Percentiles rank a stretch among this genome's conserved stretches.
Conservation (phyloP, 2,329 filamentous ascomycete species). For the Hypomyces perniciosus region DNA sequence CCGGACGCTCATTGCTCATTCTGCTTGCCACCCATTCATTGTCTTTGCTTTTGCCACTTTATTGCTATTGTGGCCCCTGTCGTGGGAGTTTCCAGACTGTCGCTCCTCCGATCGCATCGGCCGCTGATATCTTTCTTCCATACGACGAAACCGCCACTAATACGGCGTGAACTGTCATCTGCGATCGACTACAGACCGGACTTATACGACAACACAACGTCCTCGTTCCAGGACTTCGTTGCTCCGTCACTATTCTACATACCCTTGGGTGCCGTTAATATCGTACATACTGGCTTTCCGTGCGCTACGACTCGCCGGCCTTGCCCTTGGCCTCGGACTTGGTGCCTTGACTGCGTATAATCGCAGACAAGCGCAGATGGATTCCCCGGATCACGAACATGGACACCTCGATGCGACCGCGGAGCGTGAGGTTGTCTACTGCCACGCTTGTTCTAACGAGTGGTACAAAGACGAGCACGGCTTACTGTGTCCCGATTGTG, state of each 20-base stretch:
- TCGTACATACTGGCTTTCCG: slow-evolving; percentile 49
- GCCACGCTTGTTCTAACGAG: slow-evolving; percentile 73
- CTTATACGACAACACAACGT: background rate
- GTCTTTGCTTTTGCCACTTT: background rate
- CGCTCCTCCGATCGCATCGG: background rate
- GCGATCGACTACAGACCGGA: background rate
- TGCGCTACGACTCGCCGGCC: slow-evolving; percentile 47
- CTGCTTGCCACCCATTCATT: background rate
- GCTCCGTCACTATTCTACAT: background rate
- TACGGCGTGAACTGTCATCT: too few species aligned
- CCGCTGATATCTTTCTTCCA: background rate
- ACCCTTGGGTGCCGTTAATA: slow-evolving; percentile 8
- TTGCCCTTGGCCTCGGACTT: slow-evolving; percentile 53
- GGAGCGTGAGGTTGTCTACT: slow-evolving; percentile 71
- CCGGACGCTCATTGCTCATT: background rate
- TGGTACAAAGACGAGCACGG: slow-evolving; percentile 70
- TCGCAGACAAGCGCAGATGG: slow-evolving; percentile 40
- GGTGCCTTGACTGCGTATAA: slow-evolving; percentile 51
- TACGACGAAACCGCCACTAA: background rate
- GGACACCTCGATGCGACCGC: slow-evolving; percentile 44
- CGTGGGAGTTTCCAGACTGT: background rate
- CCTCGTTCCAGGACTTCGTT: background rate
- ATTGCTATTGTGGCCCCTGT: background rate
- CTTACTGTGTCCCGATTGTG: slow-evolving; percentile 70
- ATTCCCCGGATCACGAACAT: slow-evolving; percentile 21